These are phyloP conservation scores for Talaromyces piceae DNA, from an alignment of 2,329 filamentous ascomycete species.

Conservation along the genomic window DNA sequence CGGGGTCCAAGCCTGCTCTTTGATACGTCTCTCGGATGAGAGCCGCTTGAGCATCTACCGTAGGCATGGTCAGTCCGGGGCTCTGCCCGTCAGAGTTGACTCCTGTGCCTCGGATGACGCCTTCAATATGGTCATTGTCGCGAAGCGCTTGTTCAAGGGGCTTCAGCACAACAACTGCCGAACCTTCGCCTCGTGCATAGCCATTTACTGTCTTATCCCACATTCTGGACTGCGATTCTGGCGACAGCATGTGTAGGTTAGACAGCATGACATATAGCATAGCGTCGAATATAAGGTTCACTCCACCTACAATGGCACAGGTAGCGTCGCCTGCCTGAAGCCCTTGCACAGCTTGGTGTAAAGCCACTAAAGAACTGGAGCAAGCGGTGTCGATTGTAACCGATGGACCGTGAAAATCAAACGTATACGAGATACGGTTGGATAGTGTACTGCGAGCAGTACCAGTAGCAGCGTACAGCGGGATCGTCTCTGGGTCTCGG, in stretches of 20 bases:
- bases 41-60: slow-evolving; percentile 25
- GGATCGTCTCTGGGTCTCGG: slow-evolving; percentile 17
- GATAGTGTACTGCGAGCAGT: slow-evolving; percentile 15
- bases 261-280: slow-evolving; percentile 15
- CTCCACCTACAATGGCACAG: slow-evolving; percentile 29
- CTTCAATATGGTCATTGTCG: slow-evolving; percentile 37
- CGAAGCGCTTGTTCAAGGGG: slow-evolving; percentile 38
- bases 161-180: slow-evolving; percentile 45
- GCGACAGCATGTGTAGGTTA: slow-evolving; percentile 17
- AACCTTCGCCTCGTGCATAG: slow-evolving; percentile 46
- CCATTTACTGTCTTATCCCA: slow-evolving; percentile 37
- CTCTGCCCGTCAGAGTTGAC: slow-evolving; percentile 27
- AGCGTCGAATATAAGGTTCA: slow-evolving; percentile 31
- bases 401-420: slow-evolving; percentile 21
- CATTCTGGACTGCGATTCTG: slow-evolving; percentile 9
- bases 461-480: slow-evolving; percentile 16
- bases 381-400: slow-evolving; percentile 25
- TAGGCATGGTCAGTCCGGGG: slow-evolving; percentile 25
- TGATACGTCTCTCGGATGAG: slow-evolving; percentile 34
- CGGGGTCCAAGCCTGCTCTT: slow-evolving; percentile 17
- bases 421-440: slow-evolving; percentile 26
- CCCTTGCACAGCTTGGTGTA: slow-evolving; percentile 26
- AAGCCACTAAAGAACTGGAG: slow-evolving; percentile 17
- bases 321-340: too few relatives aligned
- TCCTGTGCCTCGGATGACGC: slow-evolving; percentile 23